Evolutionary conservation across 2,329 filamentous ascomycete species (phyloP).

Genomic region (Hymenoscyphus fructigenus): DNA sequence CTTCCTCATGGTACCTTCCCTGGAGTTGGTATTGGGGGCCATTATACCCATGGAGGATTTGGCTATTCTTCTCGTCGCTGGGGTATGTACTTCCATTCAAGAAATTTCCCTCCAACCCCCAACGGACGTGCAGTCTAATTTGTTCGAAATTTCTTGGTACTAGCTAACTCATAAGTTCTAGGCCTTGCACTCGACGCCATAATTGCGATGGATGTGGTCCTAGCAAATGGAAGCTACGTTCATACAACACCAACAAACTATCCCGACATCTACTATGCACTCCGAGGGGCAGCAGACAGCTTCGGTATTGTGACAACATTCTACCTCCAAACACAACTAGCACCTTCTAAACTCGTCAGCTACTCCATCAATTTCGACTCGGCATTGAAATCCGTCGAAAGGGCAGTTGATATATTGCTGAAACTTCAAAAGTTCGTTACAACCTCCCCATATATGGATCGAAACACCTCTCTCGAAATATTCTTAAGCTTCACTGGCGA

Average conservation of each 20-base stretch:
- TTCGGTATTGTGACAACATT: conserved; percentile 39
- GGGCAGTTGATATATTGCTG: conserved; percentile 35
- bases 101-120: too few species aligned
- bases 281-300: conserved; percentile 38
- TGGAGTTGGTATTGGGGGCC: conserved; percentile 46
- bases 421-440: conserved; percentile 42
- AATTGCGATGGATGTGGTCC: conserved; percentile 46
- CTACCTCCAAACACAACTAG: conserved; percentile 36
- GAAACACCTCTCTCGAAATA: too few species aligned
- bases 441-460: conserved; percentile 33
- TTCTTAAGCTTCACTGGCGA: too few species aligned
- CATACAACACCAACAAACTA: conserved; percentile 27
- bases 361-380: conserved; percentile 25
- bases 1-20: conserved; percentile 47
- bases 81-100: conserved; percentile 29
- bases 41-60: conserved; percentile 48
- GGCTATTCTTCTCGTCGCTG: conserved; percentile 46
- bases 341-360: conserved; percentile 33
- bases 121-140: too few species aligned
- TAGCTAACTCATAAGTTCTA: too few species aligned
- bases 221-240: conserved; percentile 37
- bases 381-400: conserved; percentile 20
- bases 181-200: conserved; percentile 51
- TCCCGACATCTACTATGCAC: conserved; percentile 36
- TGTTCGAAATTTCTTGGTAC: too few species aligned